A percentile compares a stretch with the other conserved stretches of the same genome.
Evolutionary conservation across 352 stramenopile genomes (phyloP).

Genomic region (Globisporangium nodosum): DNA sequence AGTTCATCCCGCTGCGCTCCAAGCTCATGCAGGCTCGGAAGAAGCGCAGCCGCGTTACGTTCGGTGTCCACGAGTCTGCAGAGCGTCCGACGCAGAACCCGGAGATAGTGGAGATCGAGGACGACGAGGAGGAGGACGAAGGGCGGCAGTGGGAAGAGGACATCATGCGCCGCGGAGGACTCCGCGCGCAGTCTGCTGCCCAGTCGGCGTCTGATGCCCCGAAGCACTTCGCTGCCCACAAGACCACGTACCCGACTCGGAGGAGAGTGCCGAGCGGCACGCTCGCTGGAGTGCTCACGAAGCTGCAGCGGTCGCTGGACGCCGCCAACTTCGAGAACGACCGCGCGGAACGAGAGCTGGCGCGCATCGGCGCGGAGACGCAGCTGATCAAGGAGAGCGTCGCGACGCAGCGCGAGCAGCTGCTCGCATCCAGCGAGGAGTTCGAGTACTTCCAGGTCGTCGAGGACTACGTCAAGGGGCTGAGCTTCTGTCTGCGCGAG

Average conservation of each 20-base stretch:
- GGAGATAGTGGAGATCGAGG: slow-evolving; percentile 37
- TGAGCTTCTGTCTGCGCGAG: slow-evolving; percentile 72
- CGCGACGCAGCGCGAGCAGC: slow-evolving; percentile 38
- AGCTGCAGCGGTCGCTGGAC: slow-evolving; percentile 47
- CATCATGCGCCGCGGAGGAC: slow-evolving; percentile 65
- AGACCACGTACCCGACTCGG: slow-evolving; percentile 37
- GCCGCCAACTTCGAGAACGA: slow-evolving; percentile 36
- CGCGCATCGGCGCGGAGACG: slow-evolving; percentile 44
- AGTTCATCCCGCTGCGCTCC: slow-evolving; percentile 65
- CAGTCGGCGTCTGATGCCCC: neutral
- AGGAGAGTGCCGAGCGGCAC: slow-evolving; percentile 40
- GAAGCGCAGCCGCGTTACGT: slow-evolving; percentile 57
- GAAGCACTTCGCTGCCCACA: neutral
- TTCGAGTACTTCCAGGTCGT: slow-evolving; percentile 78
- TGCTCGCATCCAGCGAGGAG: slow-evolving; percentile 50
- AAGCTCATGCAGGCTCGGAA: slow-evolving; percentile 32
- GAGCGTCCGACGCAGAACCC: slow-evolving; percentile 27
- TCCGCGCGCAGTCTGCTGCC: slow-evolving; percentile 14
- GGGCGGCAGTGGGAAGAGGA: slow-evolving; percentile 68
- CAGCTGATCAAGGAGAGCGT: slow-evolving; percentile 36
- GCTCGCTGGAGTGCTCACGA: slow-evolving; percentile 41
- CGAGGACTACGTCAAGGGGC: slow-evolving; percentile 63
- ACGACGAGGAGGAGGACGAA: slow-evolving; percentile 30
- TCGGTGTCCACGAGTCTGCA: slow-evolving; percentile 31
- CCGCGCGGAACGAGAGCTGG: slow-evolving; percentile 40